These are phyloP conservation scores for Tuctoria greenei DNA, from an alignment of 176 grass and related monocot genomes.

Conservation along the genomic window DNA sequence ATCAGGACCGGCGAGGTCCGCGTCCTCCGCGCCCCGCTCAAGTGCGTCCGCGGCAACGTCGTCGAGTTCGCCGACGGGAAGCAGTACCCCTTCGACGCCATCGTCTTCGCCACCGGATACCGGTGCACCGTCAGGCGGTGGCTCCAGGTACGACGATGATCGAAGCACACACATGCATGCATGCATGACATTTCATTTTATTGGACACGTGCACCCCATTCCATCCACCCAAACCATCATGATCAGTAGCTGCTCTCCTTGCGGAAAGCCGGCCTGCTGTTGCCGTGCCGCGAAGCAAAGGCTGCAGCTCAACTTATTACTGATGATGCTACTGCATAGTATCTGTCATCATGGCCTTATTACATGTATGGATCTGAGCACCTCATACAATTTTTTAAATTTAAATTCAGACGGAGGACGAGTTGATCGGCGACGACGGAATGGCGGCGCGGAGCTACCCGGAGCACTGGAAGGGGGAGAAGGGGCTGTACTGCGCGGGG, in stretches of 20 bases:
- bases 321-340: too few species aligned
- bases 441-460: constrained; percentile 45
- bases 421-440: constrained; percentile 51
- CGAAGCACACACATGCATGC: not conserved
- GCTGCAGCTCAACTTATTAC: too few species aligned
- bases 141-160: constrained; percentile 52
- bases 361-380: too few species aligned
- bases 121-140: constrained; percentile 52
- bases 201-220: not conserved
- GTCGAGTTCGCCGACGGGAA: constrained; percentile 58
- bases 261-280: too few species aligned
- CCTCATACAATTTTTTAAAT: too few species aligned
- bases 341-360: too few species aligned
- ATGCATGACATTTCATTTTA: not conserved
- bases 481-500: constrained; percentile 53
- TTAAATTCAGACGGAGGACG: constrained; percentile 29
- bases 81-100: constrained; percentile 56
- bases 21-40: constrained; percentile 34
- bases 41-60: constrained; percentile 38
- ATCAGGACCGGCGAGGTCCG: constrained; percentile 60
- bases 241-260: not conserved
- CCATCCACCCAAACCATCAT: not conserved
- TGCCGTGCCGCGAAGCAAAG: too few species aligned
- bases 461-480: constrained; percentile 55
- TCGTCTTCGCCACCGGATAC: constrained; percentile 80